Conservation (phyloP, 345 rosid genomes). For the Salix exigua region DNA sequence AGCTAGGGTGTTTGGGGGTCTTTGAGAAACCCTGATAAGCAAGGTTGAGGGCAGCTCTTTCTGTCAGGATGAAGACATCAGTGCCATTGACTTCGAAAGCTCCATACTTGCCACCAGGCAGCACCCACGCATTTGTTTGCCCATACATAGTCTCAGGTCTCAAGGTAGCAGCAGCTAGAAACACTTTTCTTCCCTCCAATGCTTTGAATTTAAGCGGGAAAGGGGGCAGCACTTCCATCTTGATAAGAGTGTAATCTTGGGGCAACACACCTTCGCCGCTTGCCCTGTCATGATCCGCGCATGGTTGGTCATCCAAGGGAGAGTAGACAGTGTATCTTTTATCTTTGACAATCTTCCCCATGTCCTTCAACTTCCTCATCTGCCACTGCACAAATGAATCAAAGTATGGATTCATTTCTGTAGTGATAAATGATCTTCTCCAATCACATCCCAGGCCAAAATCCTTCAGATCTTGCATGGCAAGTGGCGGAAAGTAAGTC, state of each 20-base stretch:
- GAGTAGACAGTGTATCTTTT: constrained; percentile 76
- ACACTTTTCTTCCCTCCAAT: constrained; percentile 71
- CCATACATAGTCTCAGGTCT: constrained; percentile 99
- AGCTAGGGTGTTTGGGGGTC: constrained; percentile 63
- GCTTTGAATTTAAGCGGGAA: constrained; percentile 59
- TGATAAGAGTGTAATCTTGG: constrained; percentile 85
- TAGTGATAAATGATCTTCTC: constrained; percentile 86
- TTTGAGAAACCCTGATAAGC: constrained; percentile 78
- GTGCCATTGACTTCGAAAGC: constrained; percentile 83
- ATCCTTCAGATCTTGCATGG: constrained; percentile 71
- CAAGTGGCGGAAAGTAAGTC: constrained; percentile 69
- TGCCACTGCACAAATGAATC: constrained; percentile 90
- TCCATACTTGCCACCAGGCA: constrained; percentile 91
- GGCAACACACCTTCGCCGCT: constrained; percentile 93
- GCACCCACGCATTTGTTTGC: constrained; percentile 94
- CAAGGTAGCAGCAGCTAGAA: constrained; percentile 81
- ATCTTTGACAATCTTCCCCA: constrained; percentile 90
- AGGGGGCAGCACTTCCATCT: constrained; percentile 78
- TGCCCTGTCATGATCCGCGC: constrained; percentile 96
- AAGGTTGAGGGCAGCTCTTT: constrained; percentile 82
- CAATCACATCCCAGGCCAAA: constrained; percentile 94
- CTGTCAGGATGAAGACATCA: constrained; percentile 67
- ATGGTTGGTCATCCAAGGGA: constrained; percentile 92
- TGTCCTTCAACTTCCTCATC: constrained; percentile 76
- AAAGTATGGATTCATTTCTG: constrained; percentile 70